A percentile compares a stretch with the other conserved stretches of the same genome.
phyloP scores from a whole-genome alignment of 306 rosid species.

The Sechiopsis laciniata region DNA sequence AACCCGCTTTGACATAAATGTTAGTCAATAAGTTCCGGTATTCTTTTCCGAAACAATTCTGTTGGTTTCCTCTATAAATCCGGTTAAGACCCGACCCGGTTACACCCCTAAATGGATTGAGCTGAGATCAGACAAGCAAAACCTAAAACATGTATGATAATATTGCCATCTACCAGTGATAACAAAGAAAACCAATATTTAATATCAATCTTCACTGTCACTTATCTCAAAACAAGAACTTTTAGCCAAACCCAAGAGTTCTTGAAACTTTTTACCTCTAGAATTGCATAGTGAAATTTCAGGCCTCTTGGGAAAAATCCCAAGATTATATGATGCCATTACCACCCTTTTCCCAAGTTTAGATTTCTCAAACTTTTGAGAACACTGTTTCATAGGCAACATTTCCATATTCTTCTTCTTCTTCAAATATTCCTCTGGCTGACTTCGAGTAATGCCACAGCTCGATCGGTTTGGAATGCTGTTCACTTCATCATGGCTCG shows the following conservation, averaged over 20 bases:
- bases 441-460: conserved; percentile 32
- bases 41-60: too few species aligned
- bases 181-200: background rate
- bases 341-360: conserved; percentile 50
- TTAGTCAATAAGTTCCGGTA: too few species aligned
- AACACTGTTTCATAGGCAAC: conserved; percentile 23
- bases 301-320: conserved; percentile 35
- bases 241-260: conserved; percentile 25
- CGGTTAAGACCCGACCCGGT: background rate
- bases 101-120: background rate
- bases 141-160: background rate
- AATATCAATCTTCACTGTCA: conserved; percentile 45
- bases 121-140: background rate
- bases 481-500: conserved; percentile 27
- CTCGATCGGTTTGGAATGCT: conserved; percentile 34
- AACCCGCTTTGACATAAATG: too few species aligned
- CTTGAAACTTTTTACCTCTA: conserved; percentile 29
- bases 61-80: too few species aligned
- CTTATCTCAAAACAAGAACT: conserved; percentile 44
- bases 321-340: conserved; percentile 49
- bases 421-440: conserved; percentile 27
- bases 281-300: conserved; percentile 33
- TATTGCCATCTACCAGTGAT: background rate
- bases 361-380: conserved; percentile 26
- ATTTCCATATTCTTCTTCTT: conserved; percentile 24